A percentile compares a stretch with the other conserved stretches of the same genome.
These are phyloP conservation scores for Fistulina hepatica DNA, from an alignment of 1,284 basidiomycete genomes.

Conservation along the genomic window DNA sequence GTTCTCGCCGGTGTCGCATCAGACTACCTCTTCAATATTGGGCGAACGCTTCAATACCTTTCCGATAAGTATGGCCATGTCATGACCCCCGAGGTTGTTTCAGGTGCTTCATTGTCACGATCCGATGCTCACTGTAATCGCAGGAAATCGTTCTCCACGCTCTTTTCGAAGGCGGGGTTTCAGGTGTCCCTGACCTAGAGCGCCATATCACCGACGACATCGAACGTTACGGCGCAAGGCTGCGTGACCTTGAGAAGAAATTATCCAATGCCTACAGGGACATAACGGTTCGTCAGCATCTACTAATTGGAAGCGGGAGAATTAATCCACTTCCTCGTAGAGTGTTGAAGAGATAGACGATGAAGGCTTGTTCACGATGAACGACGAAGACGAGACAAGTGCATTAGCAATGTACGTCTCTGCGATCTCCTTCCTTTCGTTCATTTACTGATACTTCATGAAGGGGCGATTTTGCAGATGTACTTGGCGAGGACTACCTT, in stretches of 20 bases:
- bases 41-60: constrained; percentile 74
- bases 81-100: constrained; percentile 73
- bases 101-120: constrained; percentile 4
- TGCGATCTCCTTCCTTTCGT: constrained; percentile 1
- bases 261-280: constrained; percentile 76
- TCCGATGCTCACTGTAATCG: neutral
- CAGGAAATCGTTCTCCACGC: constrained; percentile 90
- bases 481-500: constrained; percentile 89
- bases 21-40: constrained; percentile 81
- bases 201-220: constrained; percentile 87
- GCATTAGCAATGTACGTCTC: constrained; percentile 54
- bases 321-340: too few relatives aligned
- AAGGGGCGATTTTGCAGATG: constrained; percentile 80
- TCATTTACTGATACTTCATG: constrained; percentile 7
- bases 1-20: constrained; percentile 72
- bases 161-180: constrained; percentile 77
- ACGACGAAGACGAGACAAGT: constrained; percentile 61
- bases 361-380: constrained; percentile 78
- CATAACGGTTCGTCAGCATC: too few relatives aligned
- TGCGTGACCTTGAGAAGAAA: constrained; percentile 79
- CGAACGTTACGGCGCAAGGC: constrained; percentile 66
- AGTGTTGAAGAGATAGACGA: constrained; percentile 53
- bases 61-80: constrained; percentile 69
- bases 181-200: constrained; percentile 69
- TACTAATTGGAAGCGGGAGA: too few relatives aligned